Conservation (phyloP, 2,329 filamentous ascomycete species). For the Emmonsia crescens region DNA sequence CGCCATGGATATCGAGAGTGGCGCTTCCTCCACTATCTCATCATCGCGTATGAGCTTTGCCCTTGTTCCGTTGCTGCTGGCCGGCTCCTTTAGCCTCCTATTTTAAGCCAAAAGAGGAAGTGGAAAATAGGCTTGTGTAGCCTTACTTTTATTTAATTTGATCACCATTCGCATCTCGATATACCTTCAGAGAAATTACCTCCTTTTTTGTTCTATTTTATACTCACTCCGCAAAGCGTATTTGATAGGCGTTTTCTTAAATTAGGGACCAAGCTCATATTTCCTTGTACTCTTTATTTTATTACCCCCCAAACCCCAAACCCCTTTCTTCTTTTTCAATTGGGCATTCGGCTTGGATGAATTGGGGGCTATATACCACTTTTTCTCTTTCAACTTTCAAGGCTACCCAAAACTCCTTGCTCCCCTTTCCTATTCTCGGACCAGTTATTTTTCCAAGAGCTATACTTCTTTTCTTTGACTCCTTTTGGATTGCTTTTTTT, state of each 20-base stretch:
- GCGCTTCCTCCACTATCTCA: conserved; percentile 5
- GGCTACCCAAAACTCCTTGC: not conserved
- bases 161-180: not conserved
- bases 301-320: not conserved
- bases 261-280: not conserved
- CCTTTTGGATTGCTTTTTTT: not conserved
- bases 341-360: not conserved
- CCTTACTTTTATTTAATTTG: not conserved
- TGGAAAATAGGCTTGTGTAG: not conserved
- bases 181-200: not conserved
- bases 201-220: not conserved
- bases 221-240: not conserved
- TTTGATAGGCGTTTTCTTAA: not conserved
- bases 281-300: not conserved
- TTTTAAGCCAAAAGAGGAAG: not conserved
- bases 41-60: conserved; percentile 12
- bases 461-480: not conserved
- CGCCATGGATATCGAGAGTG: conserved; percentile 10
- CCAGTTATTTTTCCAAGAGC: not conserved
- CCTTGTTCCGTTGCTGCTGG: conserved; percentile 20
- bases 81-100: conserved; percentile 11
- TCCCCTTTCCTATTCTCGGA: not conserved
- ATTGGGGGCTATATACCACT: not conserved
- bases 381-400: not conserved
- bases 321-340: not conserved